Conservation (phyloP, 2,329 filamentous ascomycete genomes). For the Tolypocladium ophioglossoides region DNA sequence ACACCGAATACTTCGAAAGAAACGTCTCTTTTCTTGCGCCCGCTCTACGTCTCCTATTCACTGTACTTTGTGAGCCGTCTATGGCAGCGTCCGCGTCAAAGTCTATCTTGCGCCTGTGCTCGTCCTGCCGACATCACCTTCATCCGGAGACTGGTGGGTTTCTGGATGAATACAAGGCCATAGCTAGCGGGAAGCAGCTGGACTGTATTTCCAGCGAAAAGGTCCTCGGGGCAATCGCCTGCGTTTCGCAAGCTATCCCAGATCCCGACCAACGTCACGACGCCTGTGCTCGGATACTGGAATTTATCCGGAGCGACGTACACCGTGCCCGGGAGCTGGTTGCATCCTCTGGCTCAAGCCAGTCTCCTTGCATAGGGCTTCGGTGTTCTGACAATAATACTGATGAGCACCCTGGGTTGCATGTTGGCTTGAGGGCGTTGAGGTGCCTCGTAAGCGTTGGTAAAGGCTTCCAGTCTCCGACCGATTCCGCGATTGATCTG, state of each 20-base stretch:
- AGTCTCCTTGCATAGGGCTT: constrained; percentile 13
- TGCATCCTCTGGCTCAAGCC: constrained; percentile 2
- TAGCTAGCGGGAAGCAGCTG: constrained; percentile 41
- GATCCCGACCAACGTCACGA: constrained; percentile 42
- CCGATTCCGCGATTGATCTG: constrained; percentile 57
- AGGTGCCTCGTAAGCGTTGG: constrained; percentile 61
- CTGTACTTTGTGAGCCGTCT: constrained; percentile 49
- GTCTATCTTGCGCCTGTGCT: constrained; percentile 65
- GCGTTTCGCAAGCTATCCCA: constrained; percentile 62
- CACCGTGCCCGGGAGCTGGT: constrained; percentile 11
- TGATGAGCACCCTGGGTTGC: constrained; percentile 33
- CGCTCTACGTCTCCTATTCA: constrained; percentile 65
- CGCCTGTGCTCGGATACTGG: constrained; percentile 47
- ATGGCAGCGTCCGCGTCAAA: constrained; percentile 61
- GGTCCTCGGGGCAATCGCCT: constrained; percentile 63
- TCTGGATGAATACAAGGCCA: constrained; percentile 58
- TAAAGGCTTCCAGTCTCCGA: constrained; percentile 58
- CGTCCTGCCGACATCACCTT: constrained; percentile 61
- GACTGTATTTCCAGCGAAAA: constrained; percentile 63
- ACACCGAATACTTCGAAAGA: constrained; percentile 66
- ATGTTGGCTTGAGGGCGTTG: constrained; percentile 45
- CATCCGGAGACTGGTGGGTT: constrained; percentile 58
- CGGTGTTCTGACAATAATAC: constrained; percentile 17
- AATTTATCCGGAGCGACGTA: constrained; percentile 50
- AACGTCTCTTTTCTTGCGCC: constrained; percentile 56